Conservation (phyloP, 208 protist species). For the Trypanosoma avium region DNA sequence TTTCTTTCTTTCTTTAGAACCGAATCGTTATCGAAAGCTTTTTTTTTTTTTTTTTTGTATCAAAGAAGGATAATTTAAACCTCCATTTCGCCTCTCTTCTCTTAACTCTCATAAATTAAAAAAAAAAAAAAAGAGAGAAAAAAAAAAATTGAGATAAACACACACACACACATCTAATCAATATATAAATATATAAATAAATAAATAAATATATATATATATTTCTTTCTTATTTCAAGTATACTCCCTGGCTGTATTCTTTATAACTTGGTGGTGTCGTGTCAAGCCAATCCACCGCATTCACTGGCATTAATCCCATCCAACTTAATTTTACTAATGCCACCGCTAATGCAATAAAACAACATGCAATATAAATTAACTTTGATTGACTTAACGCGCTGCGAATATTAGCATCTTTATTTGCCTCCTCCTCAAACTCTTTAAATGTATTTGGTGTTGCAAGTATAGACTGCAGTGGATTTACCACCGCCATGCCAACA, state of each 20-base stretch:
- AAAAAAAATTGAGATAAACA: neutral
- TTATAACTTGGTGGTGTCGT: slow-evolving; percentile 55
- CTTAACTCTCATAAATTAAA: neutral
- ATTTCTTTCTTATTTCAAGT: slow-evolving; percentile 16
- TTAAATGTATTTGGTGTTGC: slow-evolving; percentile 46
- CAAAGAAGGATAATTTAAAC: neutral
- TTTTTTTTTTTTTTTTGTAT: no score
- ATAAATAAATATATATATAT: neutral
- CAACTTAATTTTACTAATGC: slow-evolving; percentile 81
- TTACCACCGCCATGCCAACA: slow-evolving; percentile 83
- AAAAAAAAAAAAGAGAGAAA: slow-evolving; percentile 4
- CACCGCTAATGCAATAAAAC: slow-evolving; percentile 63
- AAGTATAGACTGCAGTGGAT: slow-evolving; percentile 69
- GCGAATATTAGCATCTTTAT: slow-evolving; percentile 49
- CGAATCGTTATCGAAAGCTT: no score
- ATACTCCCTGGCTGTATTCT: slow-evolving; percentile 51
- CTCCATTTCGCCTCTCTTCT: neutral
- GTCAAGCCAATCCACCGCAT: slow-evolving; percentile 82
- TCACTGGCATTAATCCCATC: slow-evolving; percentile 84
- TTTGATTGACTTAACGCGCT: slow-evolving; percentile 57
- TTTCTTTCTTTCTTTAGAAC: no score
- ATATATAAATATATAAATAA: slow-evolving; percentile 1
- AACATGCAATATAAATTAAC: slow-evolving; percentile 80
- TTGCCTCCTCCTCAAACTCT: slow-evolving; percentile 68
- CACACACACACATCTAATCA: neutral